Evolutionary conservation across 345 rosid species (phyloP), one percentile per base, ranked within the genome.

Genomic region (Gynandropsis gynandra): DNA sequence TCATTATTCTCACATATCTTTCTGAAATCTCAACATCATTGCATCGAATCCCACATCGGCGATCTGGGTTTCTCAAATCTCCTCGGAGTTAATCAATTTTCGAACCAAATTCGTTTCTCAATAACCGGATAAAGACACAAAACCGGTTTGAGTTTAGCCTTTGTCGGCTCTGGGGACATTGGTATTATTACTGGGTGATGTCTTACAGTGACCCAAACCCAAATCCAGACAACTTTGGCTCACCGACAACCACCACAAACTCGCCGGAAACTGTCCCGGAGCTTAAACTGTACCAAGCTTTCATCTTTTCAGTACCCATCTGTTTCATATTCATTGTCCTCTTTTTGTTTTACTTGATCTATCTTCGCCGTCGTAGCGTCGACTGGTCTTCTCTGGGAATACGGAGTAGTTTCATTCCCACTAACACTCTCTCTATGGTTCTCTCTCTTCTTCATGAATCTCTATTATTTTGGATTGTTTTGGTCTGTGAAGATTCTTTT

Each of bases 371-470:
- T 56, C 55, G 70, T 43, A 60, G 63, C 10, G 85, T 62, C 8
- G 85, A 87, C 61, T 76, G 85, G 96, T 62, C 74, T 24, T 76
- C 89, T 61, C 80, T 81, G 13, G 70, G 80, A 50, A 72, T 81
- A 77, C 69, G 82, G 47, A 65, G 58, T 51, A 18, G 51, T 37
- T 32, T 72, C 0, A 42, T 15, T 0, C 19, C 24, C 38, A 49
- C 56, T 36, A 47, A 58, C 54, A 16, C 13, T 56, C 51, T 59
- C 50, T 56, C 58, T 4, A 16, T 14, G 52, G 68, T 56, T 33
- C 2, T 5, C 17, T 36, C 40, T 47, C 39, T 35, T 21, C 15
- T 11, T 35, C 45, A 10, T 17, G 11, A 13, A 1, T 54, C 4
- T 15, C 11, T 52, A 4, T 38, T 6, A 10, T n/a, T 3, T 42